Evolutionary conservation across 73 alveolate genomes (phyloP).

Genomic region (Paraurostyla sp.): DNA sequence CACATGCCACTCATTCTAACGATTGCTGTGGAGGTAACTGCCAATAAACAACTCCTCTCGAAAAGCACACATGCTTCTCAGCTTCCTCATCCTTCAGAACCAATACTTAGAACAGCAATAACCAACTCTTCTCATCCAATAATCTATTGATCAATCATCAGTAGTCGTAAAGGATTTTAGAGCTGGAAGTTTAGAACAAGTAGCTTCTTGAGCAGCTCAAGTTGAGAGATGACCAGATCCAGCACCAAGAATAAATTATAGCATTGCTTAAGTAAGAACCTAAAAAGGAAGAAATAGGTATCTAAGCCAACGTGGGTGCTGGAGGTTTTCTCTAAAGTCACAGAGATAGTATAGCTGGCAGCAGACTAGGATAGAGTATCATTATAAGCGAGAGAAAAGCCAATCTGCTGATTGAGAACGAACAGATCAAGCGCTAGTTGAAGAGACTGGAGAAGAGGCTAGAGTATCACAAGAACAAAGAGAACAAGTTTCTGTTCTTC

Average conservation of each 20-base stretch:
- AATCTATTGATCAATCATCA: neutral
- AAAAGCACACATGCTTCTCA: neutral
- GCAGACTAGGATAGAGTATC: no score
- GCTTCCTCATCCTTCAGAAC: slow-evolving; percentile 34
- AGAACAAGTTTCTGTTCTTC: slow-evolving; percentile 70
- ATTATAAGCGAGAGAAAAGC: slow-evolving; percentile 49
- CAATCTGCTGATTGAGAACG: slow-evolving; percentile 30
- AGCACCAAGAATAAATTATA: neutral
- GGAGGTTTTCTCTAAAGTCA: no score
- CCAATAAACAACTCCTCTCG: neutral
- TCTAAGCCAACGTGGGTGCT: neutral
- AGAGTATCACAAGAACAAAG: slow-evolving; percentile 63
- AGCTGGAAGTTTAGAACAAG: neutral
- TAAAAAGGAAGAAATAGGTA: neutral
- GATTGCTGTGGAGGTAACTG: neutral
- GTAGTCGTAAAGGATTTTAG: neutral
- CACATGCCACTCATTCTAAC: slow-evolving; percentile 11
- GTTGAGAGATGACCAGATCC: neutral
- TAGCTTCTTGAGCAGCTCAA: neutral
- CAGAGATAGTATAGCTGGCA: no score
- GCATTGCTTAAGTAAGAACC: slow-evolving; percentile 1
- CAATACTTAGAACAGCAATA: neutral
- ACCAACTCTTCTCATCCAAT: neutral
- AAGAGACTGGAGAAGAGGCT: slow-evolving; percentile 49
- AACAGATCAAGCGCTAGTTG: neutral